phyloP scores from a whole-genome alignment of 495 filamentous ascomycete species.

The Acidomyces sp. region DNA sequence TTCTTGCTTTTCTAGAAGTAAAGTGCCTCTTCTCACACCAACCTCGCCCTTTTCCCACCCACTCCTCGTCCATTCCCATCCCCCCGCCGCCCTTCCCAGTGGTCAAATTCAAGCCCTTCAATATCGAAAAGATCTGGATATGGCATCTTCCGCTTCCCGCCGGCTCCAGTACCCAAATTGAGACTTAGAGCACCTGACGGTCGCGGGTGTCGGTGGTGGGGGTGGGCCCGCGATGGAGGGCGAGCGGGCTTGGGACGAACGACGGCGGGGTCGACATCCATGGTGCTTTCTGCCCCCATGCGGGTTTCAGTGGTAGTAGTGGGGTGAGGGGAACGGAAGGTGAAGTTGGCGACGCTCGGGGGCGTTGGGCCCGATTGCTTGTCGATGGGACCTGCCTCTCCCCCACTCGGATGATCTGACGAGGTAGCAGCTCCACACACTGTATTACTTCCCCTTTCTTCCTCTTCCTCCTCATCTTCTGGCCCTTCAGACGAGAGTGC shows the following conservation, averaged over 20 bases:
- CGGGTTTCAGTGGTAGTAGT: slow-evolving; percentile 12
- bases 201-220: slow-evolving; percentile 31
- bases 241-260: slow-evolving; percentile 11
- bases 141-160: slow-evolving; percentile 66
- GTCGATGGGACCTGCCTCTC: neutral
- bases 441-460: no score
- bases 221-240: slow-evolving; percentile 33
- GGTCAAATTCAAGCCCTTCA: slow-evolving; percentile 41
- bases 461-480: neutral
- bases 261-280: slow-evolving; percentile 28
- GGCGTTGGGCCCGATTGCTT: slow-evolving; percentile 9
- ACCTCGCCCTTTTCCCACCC: slow-evolving; percentile 52
- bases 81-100: slow-evolving; percentile 45
- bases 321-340: slow-evolving; percentile 58
- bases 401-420: no score
- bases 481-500: slow-evolving; percentile 18
- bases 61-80: slow-evolving; percentile 32
- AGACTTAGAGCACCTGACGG: slow-evolving; percentile 13
- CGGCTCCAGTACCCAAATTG: slow-evolving; percentile 43
- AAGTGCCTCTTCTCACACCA: no score
- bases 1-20: no score
- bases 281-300: slow-evolving; percentile 2
- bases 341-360: slow-evolving; percentile 36
- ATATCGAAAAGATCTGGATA: slow-evolving; percentile 75
- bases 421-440: no score